Base-by-base conservation (phyloP, 1,139 yeast genomes). In the Hemisphaericaspora subhashii region DNA sequence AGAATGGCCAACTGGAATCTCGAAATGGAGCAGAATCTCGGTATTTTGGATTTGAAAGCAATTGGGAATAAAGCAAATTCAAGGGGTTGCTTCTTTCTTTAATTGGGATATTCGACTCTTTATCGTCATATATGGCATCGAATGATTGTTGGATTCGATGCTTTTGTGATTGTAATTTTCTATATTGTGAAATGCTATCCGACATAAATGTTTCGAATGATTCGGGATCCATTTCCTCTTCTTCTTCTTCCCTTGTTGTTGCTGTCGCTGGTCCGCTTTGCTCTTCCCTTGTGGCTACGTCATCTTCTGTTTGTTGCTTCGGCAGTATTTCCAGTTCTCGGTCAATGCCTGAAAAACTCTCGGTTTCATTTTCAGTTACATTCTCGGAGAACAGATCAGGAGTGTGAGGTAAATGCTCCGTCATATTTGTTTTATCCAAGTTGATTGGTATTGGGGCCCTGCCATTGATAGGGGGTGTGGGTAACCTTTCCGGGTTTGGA, bases 161-260 rank as follows among this genome's bases (percentile, higher is more conserved):
- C 35, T 52, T 52, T 24, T 50, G 46, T n/a, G 47, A 43, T 41
- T 66, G 70, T 6, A 45, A 46, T 24, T 55, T 47, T 30, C 77
- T 48, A 48, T 67, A 69, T 35, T 61, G 65, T 23, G 55, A 49
- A 24, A 71, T 64, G 22, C 65, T 58, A 7, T 50, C 37, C 3
- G 67, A 49, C 61, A 71, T 66, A 50, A 70, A 68, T 16, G 41
- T 33, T 41, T 68, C 76, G 42, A 69, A 68, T 12, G 57, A 57
- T 6, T 53, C 57, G 4, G 58, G 54, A 32, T 53, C 53, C 58
- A 59, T 52, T 5, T 43, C 52, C n/a, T 45, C 53, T 14, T 46
- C 40, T 5, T 41, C 33, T 15, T 31, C n/a, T n/a, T n/a, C n/a
- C n/a, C n/a, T n/a, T n/a, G n/a, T n/a, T n/a, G n/a, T n/a, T n/a